These are phyloP conservation scores for Suillus variegatus DNA, from an alignment of 768 basidiomycete species.

Conservation along the genomic window DNA sequence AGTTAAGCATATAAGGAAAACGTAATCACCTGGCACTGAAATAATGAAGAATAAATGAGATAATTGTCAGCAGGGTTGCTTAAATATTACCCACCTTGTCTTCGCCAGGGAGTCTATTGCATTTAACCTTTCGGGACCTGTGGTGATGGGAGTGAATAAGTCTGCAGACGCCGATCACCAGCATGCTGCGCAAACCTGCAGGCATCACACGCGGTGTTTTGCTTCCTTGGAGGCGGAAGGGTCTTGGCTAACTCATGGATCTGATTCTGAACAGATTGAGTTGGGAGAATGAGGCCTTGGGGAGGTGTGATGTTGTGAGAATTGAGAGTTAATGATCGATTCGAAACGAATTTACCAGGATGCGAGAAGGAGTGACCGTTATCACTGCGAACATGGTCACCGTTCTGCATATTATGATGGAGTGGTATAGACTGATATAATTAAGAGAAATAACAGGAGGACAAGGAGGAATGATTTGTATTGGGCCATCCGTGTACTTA, in stretches of 20 bases:
- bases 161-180: slow-evolving; percentile 12
- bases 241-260: slow-evolving; percentile 81
- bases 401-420: slow-evolving; percentile 33
- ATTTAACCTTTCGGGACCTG: slow-evolving; percentile 88
- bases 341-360: slow-evolving; percentile 23
- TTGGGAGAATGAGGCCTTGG: slow-evolving; percentile 62
- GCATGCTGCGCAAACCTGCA: slow-evolving; percentile 59
- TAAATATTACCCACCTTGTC: slow-evolving; percentile 61
- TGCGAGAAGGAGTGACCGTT: slow-evolving; percentile 34
- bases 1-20: not conserved
- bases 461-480: slow-evolving; percentile 13
- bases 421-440: slow-evolving; percentile 25
- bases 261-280: slow-evolving; percentile 73
- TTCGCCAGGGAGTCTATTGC: slow-evolving; percentile 77
- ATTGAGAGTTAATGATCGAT: not conserved
- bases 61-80: slow-evolving; percentile 6
- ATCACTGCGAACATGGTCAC: slow-evolving; percentile 15
- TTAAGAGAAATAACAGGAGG: slow-evolving; percentile 23
- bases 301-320: slow-evolving; percentile 9
- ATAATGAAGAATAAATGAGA: slow-evolving; percentile 6
- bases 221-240: slow-evolving; percentile 83
- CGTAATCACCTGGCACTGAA: slow-evolving; percentile 64
- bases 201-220: slow-evolving; percentile 92
- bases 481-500: slow-evolving; percentile 13
- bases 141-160: slow-evolving; percentile 13